Evolutionary conservation across 768 basidiomycete genomes (phyloP), one percentile per base, ranked within the genome.

Genomic region (Xerocomellus intermedius): DNA sequence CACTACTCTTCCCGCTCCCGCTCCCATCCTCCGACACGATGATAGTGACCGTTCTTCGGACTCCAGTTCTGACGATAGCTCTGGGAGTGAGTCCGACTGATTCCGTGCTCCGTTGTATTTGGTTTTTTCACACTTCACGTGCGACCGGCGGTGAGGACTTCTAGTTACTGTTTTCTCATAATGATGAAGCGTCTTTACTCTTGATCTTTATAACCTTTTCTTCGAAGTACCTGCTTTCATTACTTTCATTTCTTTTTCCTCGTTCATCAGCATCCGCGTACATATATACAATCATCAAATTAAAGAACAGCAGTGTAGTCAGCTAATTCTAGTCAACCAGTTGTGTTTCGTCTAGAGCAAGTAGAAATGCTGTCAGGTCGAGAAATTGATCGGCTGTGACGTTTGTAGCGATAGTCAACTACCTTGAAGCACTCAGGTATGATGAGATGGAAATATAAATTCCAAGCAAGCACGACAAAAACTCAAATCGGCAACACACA

Each of bases 21-120:
- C 75, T 36, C 67, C 71, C 42, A 76, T 75, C 24, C 51, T 50
- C 8, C 58, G 69, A 36, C 69, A 55, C n/a, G 64, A 73, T 24
- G 79, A 85, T 56, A 89, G 86, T 64, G 89, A 89, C 52, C 85
- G 79, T 64, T 87, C 87, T 33, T 90, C 87, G 46, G 89, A 92
- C 69, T 87, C 88, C 10, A 89, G 87, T 72, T 86, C 84, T 42
- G 87, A 81, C 44, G 89, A 89, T 56, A 89, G 87, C 69, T 92
- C 90, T 50, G 89, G 83, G 60, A 91, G 87, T 66, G 89, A 92
- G 63, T 90, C 89, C 22, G 89, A 92, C 70, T 92, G 76, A 84
- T 61, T 58, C 10, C 26, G 13, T 52, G 38, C 48, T 59, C 35
- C 26, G 26, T 37, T 60, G 42, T 48, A 38, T 55, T 55, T 52